A percentile compares a stretch with the other conserved stretches of the same genome.
Conservation (phyloP, 208 protist species). For the Sergeia podlipaevii region DNA sequence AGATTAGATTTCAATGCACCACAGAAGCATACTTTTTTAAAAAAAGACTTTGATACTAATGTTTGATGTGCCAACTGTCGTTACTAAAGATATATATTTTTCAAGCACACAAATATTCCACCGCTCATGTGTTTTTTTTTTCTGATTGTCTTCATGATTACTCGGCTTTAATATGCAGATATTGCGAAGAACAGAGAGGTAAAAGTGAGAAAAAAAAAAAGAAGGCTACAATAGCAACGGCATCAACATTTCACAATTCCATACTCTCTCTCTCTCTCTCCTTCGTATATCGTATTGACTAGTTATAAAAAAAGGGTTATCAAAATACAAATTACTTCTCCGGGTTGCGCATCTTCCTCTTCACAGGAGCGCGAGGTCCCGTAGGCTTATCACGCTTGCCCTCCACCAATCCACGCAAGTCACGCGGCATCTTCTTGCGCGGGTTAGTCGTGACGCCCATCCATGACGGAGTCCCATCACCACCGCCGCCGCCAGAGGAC, state of each 20-base stretch:
- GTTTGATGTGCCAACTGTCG: too few relatives aligned
- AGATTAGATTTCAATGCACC: too few relatives aligned
- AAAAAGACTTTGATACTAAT: too few relatives aligned
- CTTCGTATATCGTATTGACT: neutral
- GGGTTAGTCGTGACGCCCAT: constrained; percentile 85
- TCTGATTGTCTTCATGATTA: too few relatives aligned
- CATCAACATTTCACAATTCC: neutral
- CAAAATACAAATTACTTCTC: constrained; percentile 43
- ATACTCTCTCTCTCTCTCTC: neutral
- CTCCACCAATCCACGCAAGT: constrained; percentile 72
- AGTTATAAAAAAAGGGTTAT: neutral
- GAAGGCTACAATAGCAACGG: constrained; percentile 1
- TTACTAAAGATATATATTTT: too few relatives aligned
- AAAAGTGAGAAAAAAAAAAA: constrained; percentile 2
- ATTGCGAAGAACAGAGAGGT: neutral
- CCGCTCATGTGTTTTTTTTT: too few relatives aligned
- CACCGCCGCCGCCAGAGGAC: neutral
- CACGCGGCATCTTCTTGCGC: constrained; percentile 79
- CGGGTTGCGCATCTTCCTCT: constrained; percentile 77
- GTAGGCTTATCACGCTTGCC: constrained; percentile 32
- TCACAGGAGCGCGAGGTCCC: constrained; percentile 54
- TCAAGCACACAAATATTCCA: too few relatives aligned
- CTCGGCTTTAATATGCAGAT: neutral
- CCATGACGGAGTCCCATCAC: constrained; percentile 43
- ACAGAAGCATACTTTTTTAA: too few relatives aligned